These are phyloP conservation scores for Aureobasidium pullulans DNA, from an alignment of 2,329 filamentous ascomycete genomes.

Conservation along the genomic window DNA sequence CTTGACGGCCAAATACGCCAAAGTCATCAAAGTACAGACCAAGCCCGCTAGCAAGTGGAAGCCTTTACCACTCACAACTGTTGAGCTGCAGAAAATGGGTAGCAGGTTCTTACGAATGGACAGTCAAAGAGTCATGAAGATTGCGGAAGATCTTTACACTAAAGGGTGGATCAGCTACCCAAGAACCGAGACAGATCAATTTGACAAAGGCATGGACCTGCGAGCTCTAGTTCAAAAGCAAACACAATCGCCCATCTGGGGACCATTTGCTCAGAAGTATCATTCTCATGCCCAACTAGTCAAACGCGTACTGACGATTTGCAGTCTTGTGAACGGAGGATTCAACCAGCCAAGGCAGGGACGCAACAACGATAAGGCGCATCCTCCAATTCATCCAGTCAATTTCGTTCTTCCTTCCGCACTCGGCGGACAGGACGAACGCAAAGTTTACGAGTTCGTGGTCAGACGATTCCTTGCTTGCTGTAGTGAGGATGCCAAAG, in stretches of 20 bases:
- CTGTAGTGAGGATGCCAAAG: constrained; percentile 88
- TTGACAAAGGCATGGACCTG: constrained; percentile 83
- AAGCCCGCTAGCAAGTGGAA: constrained; percentile 94
- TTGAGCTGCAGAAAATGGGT: constrained; percentile 93
- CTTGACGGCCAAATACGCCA: constrained; percentile 65
- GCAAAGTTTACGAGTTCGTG: constrained; percentile 84
- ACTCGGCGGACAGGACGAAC: constrained; percentile 60
- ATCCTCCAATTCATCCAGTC: constrained; percentile 94
- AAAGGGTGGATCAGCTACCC: constrained; percentile 97
- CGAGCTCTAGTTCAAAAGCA: constrained; percentile 76
- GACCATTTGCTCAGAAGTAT: constrained; percentile 59
- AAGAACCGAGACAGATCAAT: constrained; percentile 92
- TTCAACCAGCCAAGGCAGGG: constrained; percentile 79
- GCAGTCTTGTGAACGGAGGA: constrained; percentile 59
- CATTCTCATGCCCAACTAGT: no score
- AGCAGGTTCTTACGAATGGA: constrained; percentile 84
- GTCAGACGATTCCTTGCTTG: constrained; percentile 87
- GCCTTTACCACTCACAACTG: constrained; percentile 85
- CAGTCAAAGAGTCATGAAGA: constrained; percentile 81
- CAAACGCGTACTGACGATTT: not conserved
- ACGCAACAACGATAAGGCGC: constrained; percentile 88
- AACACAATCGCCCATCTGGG: constrained; percentile 68
- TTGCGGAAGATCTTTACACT: constrained; percentile 81
- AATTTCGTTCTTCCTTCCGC: constrained; percentile 62
- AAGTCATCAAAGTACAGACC: constrained; percentile 76